These are phyloP conservation scores for Amphibolis antarctica DNA, from an alignment of 106 monocot species.

Conservation along the genomic window DNA sequence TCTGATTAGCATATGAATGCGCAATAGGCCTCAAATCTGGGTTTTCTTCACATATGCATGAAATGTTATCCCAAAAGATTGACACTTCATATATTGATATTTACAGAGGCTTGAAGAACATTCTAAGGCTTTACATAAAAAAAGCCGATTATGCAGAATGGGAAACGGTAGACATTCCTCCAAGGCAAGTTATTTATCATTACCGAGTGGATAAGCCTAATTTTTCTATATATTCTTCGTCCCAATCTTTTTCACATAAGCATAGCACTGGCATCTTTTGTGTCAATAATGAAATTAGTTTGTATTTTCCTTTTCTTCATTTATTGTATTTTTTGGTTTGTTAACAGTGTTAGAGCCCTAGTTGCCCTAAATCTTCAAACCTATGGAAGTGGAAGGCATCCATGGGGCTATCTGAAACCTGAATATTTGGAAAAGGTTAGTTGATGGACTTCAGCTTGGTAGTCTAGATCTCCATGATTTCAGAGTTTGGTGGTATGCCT, in stretches of 20 bases:
- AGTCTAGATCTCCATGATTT: no score
- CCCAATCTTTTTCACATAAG: no score
- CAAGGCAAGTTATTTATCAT: slow-evolving; percentile 31
- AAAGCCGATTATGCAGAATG: slow-evolving; percentile 52
- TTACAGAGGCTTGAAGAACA: slow-evolving; percentile 69
- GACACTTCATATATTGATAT: not conserved
- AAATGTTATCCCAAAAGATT: not conserved
- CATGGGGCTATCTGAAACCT: slow-evolving; percentile 84
- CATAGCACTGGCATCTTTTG: no score
- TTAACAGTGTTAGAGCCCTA: slow-evolving; percentile 64
- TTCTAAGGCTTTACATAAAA: slow-evolving; percentile 47
- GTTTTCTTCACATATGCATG: not conserved
- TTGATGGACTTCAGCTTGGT: not conserved
- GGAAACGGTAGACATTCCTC: slow-evolving; percentile 54
- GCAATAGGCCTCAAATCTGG: not conserved
- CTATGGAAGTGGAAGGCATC: slow-evolving; percentile 93
- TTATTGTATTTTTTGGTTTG: not conserved
- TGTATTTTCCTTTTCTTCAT: not conserved
- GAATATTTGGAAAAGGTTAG: slow-evolving; percentile 92
- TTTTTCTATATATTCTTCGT: not conserved
- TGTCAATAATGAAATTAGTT: not conserved
- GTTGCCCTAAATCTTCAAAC: slow-evolving; percentile 83
- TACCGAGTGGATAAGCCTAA: not conserved
- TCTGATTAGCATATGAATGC: no score
- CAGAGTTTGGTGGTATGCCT: no score